Conservation (phyloP, 805 yeast genomes). For the Pichia membranifaciens region DNA sequence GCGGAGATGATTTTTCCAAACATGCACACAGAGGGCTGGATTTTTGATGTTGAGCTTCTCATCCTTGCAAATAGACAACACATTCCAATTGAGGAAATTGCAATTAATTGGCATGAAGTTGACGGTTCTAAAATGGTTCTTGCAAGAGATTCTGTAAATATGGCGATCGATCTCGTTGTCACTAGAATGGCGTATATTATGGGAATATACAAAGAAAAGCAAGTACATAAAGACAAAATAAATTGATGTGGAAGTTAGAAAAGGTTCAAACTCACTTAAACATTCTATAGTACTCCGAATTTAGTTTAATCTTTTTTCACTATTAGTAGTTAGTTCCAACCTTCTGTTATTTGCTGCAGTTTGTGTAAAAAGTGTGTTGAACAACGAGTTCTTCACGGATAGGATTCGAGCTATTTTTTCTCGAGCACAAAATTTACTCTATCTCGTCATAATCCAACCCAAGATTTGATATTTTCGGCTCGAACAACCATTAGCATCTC, state of each 20-base stretch:
- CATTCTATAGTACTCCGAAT: too few species aligned
- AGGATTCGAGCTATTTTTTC: too few species aligned
- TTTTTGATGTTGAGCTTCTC: constrained; percentile 90
- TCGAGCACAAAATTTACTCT: too few species aligned
- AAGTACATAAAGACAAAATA: neutral
- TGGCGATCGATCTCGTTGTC: constrained; percentile 92
- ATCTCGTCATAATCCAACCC: too few species aligned
- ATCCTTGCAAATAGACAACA: constrained; percentile 69
- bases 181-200: constrained; percentile 82
- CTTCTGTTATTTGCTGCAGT: too few species aligned
- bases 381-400: too few species aligned
- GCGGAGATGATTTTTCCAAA: constrained; percentile 67
- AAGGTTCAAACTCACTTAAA: too few species aligned
- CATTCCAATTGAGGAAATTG: constrained; percentile 66
- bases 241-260: neutral
- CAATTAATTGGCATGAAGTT: constrained; percentile 96
- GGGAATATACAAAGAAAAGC: constrained; percentile 57
- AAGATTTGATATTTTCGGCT: too few species aligned
- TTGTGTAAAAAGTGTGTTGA: too few species aligned
- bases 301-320: too few species aligned
- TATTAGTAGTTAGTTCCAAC: too few species aligned
- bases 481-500: too few species aligned
- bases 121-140: constrained; percentile 91
- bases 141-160: constrained; percentile 81
- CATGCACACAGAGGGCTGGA: constrained; percentile 98